phyloP scores from a whole-genome alignment of 1,284 basidiomycete genomes.

The Austroboletus niveus region DNA sequence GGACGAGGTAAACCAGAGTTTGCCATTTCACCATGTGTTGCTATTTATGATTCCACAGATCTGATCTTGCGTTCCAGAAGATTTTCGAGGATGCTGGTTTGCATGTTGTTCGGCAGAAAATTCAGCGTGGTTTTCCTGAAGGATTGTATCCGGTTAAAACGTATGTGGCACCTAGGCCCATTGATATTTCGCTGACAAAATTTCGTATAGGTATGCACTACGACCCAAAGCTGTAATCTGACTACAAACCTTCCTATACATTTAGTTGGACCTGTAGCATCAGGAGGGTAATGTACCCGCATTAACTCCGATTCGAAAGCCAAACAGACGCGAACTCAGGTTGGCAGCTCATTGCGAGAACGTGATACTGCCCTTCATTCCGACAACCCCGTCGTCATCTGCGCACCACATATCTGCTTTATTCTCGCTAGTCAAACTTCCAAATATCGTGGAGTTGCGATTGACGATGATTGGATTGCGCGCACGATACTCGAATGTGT shows the following conservation, averaged over 20 bases:
- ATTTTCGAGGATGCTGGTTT: constrained; percentile 73
- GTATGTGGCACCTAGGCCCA: constrained; percentile 45
- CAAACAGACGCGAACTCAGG: not conserved
- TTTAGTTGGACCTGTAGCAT: not conserved
- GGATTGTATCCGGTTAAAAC: constrained; percentile 84
- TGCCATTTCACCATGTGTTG: not conserved
- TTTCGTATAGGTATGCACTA: constrained; percentile 55
- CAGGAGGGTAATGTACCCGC: not conserved
- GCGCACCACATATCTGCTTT: constrained; percentile 52
- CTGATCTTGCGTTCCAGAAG: constrained; percentile 78
- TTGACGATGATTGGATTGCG: constrained; percentile 72
- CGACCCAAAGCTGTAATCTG: constrained; percentile 10
- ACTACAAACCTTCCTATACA: not conserved
- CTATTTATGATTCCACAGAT: constrained; percentile 48
- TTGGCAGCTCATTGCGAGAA: constrained; percentile 17
- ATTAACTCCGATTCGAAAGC: not conserved
- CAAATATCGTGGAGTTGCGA: constrained; percentile 53
- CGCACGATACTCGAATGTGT: constrained; percentile 69
- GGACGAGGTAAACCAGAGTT: constrained; percentile 61
- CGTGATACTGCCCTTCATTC: constrained; percentile 62
- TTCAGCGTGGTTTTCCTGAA: constrained; percentile 77
- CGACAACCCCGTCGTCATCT: constrained; percentile 59
- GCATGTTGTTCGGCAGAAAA: constrained; percentile 62
- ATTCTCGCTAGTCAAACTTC: constrained; percentile 42
- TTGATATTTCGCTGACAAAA: constrained; percentile 2